These are phyloP conservation scores for Trichophyton rubrum DNA, from an alignment of 2,329 filamentous ascomycete species.

Conservation along the genomic window DNA sequence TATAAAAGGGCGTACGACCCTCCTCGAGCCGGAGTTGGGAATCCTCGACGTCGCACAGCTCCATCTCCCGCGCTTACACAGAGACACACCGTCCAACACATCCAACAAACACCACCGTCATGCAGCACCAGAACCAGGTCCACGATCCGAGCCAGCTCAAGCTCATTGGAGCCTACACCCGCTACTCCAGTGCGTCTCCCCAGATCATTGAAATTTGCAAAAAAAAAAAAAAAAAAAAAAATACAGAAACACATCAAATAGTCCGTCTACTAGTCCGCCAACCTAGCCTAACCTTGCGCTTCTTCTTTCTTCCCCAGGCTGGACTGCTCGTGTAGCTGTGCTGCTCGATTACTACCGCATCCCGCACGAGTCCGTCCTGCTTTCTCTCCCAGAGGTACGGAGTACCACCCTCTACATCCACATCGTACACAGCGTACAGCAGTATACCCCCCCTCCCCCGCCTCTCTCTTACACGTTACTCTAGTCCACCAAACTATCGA, in stretches of 20 bases:
- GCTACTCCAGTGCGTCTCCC: slow-evolving; percentile 22
- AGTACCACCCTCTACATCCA: not conserved
- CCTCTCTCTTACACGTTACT: not conserved
- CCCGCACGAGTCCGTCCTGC: slow-evolving; percentile 17
- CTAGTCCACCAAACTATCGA: slow-evolving; percentile 19
- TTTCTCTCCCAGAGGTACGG: slow-evolving; percentile 21
- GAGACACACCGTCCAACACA: no score
- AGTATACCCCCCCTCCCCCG: not conserved
- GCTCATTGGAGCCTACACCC: slow-evolving; percentile 21
- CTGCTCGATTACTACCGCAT: slow-evolving; percentile 27
- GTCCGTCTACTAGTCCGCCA: no score
- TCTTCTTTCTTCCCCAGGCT: slow-evolving; percentile 17
- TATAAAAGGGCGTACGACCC: no score
- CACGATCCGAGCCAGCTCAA: slow-evolving; percentile 16
- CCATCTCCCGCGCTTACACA: not conserved
- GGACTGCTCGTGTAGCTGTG: slow-evolving; percentile 24
- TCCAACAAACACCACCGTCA: no score
- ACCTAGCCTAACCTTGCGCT: no score
- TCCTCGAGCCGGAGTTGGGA: no score
- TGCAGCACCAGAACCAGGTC: no score
- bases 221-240: no score
- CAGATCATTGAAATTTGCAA: no score
- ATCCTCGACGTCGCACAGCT: no score
- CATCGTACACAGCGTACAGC: no score
- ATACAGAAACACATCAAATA: no score